Evolutionary conservation across 1,139 yeast genomes (phyloP).

Genomic region (Hemisphaericaspora lyxosophila): DNA sequence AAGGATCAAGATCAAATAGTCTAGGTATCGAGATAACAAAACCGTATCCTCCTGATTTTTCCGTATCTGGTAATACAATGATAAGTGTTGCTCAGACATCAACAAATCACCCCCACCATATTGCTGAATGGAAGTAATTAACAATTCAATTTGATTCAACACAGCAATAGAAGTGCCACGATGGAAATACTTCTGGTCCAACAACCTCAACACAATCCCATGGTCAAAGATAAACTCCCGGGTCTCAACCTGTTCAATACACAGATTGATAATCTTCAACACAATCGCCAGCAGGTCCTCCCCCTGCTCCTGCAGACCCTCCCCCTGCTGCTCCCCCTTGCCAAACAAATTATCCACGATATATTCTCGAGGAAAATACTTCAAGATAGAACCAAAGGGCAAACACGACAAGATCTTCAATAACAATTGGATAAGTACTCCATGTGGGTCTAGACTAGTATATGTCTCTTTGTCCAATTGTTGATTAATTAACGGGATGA

Average conservation of each 20-base stretch:
- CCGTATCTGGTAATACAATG: slow-evolving; percentile 8
- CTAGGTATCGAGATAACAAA: slow-evolving; percentile 26
- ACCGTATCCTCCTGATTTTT: slow-evolving; percentile 16
- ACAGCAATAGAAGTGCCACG: slow-evolving; percentile 14
- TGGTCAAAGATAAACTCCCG: slow-evolving; percentile 16
- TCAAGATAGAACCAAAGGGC: slow-evolving; percentile 19
- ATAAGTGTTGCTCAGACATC: slow-evolving; percentile 4
- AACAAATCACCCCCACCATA: slow-evolving; percentile 10
- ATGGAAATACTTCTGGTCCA: slow-evolving; percentile 9
- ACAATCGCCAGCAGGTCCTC: slow-evolving; percentile 18
- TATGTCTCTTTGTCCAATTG: slow-evolving; percentile 16
- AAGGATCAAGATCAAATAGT: slow-evolving; percentile 13
- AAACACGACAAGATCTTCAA: slow-evolving; percentile 21
- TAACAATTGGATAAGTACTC: slow-evolving; percentile 21
- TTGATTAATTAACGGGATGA: slow-evolving; percentile 13
- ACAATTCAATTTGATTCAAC: slow-evolving; percentile 22
- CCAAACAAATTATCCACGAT: slow-evolving; percentile 18
- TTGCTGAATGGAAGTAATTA: slow-evolving; percentile 13
- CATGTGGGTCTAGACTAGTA: slow-evolving; percentile 23
- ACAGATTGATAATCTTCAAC: slow-evolving; percentile 20
- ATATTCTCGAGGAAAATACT: slow-evolving; percentile 22
- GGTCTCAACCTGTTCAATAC: slow-evolving; percentile 18
- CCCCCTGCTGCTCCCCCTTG: slow-evolving; percentile 14
- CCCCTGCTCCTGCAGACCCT: too few species aligned
- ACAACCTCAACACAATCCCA: slow-evolving; percentile 8